Base-by-base conservation (phyloP, 805 yeast species). In the Saccharomyces mikatae region DNA sequence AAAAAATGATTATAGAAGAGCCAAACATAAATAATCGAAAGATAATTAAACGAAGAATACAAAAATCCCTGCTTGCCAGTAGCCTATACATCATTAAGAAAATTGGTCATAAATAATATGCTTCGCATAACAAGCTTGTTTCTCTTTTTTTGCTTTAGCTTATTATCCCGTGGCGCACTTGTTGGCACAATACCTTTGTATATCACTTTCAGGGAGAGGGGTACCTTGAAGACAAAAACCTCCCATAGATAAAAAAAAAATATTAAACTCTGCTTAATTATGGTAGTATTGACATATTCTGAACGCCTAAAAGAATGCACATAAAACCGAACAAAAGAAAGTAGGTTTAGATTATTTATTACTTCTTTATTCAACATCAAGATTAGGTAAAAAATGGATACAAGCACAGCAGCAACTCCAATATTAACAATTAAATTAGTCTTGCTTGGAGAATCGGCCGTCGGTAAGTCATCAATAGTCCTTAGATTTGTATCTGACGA, bases 371-470 rank as follows among this genome's bases (percentile, higher is more conserved):
- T 14, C 17, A 31, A 14, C n/a, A 14, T 9, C 24, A 17, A 36
- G 17, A 2, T 36, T 5, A 36, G 17, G 4, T 31, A 31, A 17
- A 31, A 13, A 21, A 36, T 36, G 44, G 44, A 36, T 36, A 36
- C 9, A 36, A 6, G 13, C 6, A 36, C 22, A 17, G 24, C 44
- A 36, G 44, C 13, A 6, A 36, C 17, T 6, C 44, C 44, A 36
- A 36, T 11, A 3, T 36, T 36, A 6, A 36, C 71, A 13, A 96
- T 92, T 52, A 92, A 92, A 71, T 79, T 92, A 54, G 99, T 92
- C 6, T 80, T 92, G 46, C 75, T 92, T 48, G 99, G 99, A 29
- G 99, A 92, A 69, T 97, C 97, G 0, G 99, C 99, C 0, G 99
- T 92, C n/a, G 99, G 99, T 51, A 92, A 92, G 68, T 89, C 96